Evolutionary conservation across 805 yeast species (phyloP), one percentile per base, ranked within the genome.

Genomic region (Pichia eremophila): DNA sequence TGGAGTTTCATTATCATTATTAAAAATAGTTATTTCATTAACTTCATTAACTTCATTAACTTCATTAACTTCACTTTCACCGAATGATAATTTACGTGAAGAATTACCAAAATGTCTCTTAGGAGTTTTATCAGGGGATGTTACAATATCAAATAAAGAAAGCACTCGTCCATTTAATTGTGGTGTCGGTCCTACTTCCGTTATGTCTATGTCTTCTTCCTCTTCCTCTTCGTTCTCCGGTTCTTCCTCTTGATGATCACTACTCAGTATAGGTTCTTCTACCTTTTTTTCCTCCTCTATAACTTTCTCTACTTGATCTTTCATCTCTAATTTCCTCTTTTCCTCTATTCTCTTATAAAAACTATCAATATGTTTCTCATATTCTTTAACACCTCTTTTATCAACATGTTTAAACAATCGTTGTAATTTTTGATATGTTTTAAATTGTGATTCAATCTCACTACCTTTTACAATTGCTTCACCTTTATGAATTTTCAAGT

Each of bases 181-280:
- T 0, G 96, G 96, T 0, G 96, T 87, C 0, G 96, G 96, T 0
- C 95, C 95, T 12, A 86, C 60, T 50, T 79, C 84, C 25, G 46
- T 50, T 9, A 42, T 32, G 5, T 47, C 50, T 10, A 47, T 36
- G 40, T 19, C 27, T 15, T 31, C 38, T 5, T 40, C 39, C 17
- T 15, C 15, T 10, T 25, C 43, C 8, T 25, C 40, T 11, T 12
- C 37, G 4, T 38, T 12, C 8, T 4, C 18, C 15, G 8, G 15
- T 15, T 34, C 17, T 5, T 8, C 17, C 12, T 34, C 32, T 29
- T 5, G 14, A 11, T 29, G 14, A 29, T 29, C 32, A 22, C 25
- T 22, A 22, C 25, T 22, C 25, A 22, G 25, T 22, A 22, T 22
- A 22, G 6, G 1, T 22, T 22, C 25, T 7, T 12, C 32, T 7